Percentiles rank a stretch among this genome's conserved stretches.
Evolutionary conservation across 352 stramenopile genomes (phyloP).

Genomic region (Nothophytophthora sp.): DNA sequence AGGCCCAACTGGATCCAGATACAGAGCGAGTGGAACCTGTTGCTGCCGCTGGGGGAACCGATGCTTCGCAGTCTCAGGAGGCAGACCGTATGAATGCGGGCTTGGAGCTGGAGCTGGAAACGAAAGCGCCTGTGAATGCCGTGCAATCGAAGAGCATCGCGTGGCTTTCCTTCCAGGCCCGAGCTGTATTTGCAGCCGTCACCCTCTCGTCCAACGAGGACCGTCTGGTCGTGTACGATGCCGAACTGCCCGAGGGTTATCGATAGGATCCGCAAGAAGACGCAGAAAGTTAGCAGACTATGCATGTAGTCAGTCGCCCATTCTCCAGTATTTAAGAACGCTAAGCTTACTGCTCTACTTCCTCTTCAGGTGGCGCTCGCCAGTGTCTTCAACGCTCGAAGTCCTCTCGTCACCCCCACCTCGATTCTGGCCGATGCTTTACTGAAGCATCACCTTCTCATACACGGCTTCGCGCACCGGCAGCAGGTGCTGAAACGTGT

Average conservation of each 20-base stretch:
- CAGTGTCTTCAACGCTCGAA: too few relatives aligned
- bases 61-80: conserved; percentile 6
- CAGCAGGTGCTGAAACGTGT: conserved; percentile 78
- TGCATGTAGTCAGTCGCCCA: too few relatives aligned
- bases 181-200: conserved; percentile 37
- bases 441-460: conserved; percentile 69
- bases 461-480: conserved; percentile 54
- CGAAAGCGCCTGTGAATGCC: conserved; percentile 13
- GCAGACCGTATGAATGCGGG: background rate
- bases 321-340: conserved; percentile 31
- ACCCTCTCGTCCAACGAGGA: conserved; percentile 30
- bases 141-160: conserved; percentile 3
- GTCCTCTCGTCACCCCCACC: too few relatives aligned
- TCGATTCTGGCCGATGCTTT: conserved; percentile 4
- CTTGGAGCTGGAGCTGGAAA: conserved; percentile 11
- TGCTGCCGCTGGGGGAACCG: background rate
- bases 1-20: conserved; percentile 12
- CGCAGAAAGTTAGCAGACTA: too few relatives aligned
- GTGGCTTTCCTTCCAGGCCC: conserved; percentile 24
- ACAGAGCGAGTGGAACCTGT: conserved; percentile 2
- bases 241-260: conserved; percentile 23
- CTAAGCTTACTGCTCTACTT: too few relatives aligned
- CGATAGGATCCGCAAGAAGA: conserved; percentile 23
- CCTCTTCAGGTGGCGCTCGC: too few relatives aligned
- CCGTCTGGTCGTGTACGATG: conserved; percentile 33